A percentile compares a stretch with the other conserved stretches of the same genome.
Conservation (phyloP, 116 monocot species). For the Papilionanthe hybrid region DNA sequence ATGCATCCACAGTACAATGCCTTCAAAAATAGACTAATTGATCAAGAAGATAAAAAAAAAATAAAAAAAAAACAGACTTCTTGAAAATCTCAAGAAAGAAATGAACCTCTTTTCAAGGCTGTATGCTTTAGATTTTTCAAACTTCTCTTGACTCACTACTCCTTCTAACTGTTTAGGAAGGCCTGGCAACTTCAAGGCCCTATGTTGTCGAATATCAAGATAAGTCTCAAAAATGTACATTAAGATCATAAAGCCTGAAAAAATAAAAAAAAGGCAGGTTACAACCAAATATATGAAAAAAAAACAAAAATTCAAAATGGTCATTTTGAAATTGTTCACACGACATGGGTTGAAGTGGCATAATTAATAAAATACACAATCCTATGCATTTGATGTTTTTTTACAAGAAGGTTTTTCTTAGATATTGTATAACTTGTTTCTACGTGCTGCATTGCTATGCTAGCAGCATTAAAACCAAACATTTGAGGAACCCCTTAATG, state of each 20-base stretch:
- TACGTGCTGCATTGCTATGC: not conserved
- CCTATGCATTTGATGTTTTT: not conserved
- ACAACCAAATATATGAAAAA: not conserved
- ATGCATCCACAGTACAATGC: not conserved
- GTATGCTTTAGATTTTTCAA: constrained; percentile 77
- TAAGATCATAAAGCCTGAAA: constrained; percentile 82
- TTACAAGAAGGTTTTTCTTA: not conserved
- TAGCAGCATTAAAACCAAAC: constrained; percentile 4
- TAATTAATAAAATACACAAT: not conserved
- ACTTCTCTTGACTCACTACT: constrained; percentile 81
- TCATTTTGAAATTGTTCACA: not conserved
- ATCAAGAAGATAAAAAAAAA: too few relatives aligned
- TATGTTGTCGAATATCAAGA: constrained; percentile 85
- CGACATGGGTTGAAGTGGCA: not conserved
- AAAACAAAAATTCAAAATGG: not conserved
- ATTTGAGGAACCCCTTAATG: not conserved
- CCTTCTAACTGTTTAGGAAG: constrained; percentile 72
- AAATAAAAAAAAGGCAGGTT: not conserved
- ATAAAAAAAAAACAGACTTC: not conserved
- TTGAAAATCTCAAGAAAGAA: not conserved
- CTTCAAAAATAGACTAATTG: not conserved
- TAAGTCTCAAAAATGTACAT: constrained; percentile 96
- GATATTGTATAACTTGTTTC: not conserved
- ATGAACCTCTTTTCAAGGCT: constrained; percentile 92
- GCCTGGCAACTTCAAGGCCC: constrained; percentile 63